Evolutionary conservation across 2,329 filamentous ascomycete genomes (phyloP).

Genomic region (Fusarium secorum): DNA sequence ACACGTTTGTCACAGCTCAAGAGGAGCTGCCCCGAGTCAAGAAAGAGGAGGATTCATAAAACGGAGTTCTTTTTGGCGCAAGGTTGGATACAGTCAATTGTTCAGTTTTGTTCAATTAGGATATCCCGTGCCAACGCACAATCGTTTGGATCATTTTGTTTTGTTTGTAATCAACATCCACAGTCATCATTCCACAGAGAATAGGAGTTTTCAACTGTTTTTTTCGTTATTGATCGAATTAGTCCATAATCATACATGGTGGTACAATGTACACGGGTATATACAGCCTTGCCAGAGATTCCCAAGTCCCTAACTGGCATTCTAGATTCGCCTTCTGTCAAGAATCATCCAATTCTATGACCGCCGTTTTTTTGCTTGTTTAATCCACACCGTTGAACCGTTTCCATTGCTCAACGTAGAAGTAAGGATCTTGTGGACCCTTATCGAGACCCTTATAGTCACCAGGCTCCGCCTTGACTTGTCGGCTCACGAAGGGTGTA

Average conservation of each 20-base stretch:
- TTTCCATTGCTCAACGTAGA: constrained; percentile 74
- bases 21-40: constrained; percentile 51
- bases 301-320: constrained; percentile 20
- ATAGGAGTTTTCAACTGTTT: constrained; percentile 12
- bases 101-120: constrained; percentile 15
- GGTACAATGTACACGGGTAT: constrained; percentile 44
- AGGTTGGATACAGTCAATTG: constrained; percentile 25
- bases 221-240: constrained; percentile 8
- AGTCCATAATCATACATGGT: constrained; percentile 44
- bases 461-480: constrained; percentile 61
- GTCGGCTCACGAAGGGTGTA: constrained; percentile 77
- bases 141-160: constrained; percentile 20
- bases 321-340: not conserved
- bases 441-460: constrained; percentile 60
- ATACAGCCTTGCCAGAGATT: constrained; percentile 39
- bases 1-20: constrained; percentile 64
- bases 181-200: constrained; percentile 1
- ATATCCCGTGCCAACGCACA: constrained; percentile 28
- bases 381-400: constrained; percentile 69
- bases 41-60: constrained; percentile 12
- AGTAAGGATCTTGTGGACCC: constrained; percentile 67
- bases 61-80: constrained; percentile 15
- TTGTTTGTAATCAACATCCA: constrained; percentile 9
- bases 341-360: not conserved
- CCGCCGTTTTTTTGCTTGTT: constrained; percentile 23